phyloP scores from a whole-genome alignment of 768 basidiomycete genomes.

The Tylopilus subfusipes region DNA sequence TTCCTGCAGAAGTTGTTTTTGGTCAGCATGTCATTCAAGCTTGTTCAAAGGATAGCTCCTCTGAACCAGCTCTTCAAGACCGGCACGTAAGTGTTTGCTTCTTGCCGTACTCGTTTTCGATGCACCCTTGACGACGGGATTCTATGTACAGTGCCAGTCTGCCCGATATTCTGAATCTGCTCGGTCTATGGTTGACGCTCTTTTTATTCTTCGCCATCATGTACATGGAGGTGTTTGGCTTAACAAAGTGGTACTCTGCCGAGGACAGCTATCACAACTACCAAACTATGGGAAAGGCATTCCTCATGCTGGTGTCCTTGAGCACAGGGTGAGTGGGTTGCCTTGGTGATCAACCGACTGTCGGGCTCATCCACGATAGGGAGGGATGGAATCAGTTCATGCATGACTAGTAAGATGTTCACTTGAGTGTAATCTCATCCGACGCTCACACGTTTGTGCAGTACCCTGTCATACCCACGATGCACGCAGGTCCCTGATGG shows the following conservation, averaged over 20 bases:
- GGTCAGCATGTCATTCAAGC: too few species aligned
- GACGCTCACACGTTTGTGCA: conserved; percentile 25
- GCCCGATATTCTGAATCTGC: conserved; percentile 78
- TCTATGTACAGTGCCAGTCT: conserved; percentile 65
- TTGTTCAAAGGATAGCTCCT: conserved; percentile 65
- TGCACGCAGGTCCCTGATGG: conserved; percentile 57
- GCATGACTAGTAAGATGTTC: conserved; percentile 76
- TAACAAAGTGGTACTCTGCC: conserved; percentile 79
- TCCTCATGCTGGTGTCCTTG: conserved; percentile 91
- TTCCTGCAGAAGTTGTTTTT: too few species aligned
- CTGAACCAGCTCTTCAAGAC: conserved; percentile 97
- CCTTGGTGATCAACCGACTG: neutral
- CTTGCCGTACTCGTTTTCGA: neutral
- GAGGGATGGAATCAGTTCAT: conserved; percentile 98
- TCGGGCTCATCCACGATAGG: conserved; percentile 36
- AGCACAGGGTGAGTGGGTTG: conserved; percentile 71
- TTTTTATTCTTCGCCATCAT: conserved; percentile 91
- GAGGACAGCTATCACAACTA: conserved; percentile 69
- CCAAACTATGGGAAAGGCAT: conserved; percentile 66
- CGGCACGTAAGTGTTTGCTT: conserved; percentile 63
- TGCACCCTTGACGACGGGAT: neutral
- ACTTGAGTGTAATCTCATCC: neutral
- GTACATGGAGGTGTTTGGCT: conserved; percentile 83
- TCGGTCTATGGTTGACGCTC: conserved; percentile 82
- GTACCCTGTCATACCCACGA: conserved; percentile 70